These are phyloP conservation scores for Paramecium caudatum DNA, from an alignment of 73 alveolate species.

Conservation along the genomic window DNA sequence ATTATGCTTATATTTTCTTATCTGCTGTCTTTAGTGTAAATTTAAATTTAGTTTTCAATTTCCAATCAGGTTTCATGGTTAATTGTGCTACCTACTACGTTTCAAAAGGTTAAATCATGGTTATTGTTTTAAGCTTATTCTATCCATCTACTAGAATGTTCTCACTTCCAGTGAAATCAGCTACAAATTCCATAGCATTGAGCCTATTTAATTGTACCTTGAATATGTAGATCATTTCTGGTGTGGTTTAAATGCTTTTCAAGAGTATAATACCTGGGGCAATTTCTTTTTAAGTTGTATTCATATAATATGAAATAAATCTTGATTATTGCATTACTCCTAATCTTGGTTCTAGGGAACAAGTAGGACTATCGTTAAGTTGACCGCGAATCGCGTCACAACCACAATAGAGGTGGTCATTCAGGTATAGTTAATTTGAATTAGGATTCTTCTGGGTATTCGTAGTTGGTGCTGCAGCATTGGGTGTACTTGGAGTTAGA, in stretches of 20 bases:
- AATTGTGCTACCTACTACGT: constrained; percentile 59
- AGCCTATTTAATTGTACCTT: constrained; percentile 56
- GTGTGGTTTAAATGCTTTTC: neutral
- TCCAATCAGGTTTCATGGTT: constrained; percentile 70
- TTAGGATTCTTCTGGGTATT: neutral
- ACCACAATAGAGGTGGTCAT: constrained; percentile 4
- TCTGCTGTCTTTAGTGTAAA: constrained; percentile 79
- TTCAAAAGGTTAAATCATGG: constrained; percentile 66
- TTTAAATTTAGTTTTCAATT: constrained; percentile 71
- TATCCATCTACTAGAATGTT: constrained; percentile 29
- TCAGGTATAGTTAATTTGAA: neutral
- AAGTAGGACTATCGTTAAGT: neutral
- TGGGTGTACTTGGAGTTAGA: neutral
- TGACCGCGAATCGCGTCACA: neutral
- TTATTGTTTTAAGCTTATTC: constrained; percentile 10
- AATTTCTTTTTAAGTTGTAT: constrained; percentile 56
- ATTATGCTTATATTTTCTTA: constrained; percentile 18
- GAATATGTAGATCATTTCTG: constrained; percentile 43
- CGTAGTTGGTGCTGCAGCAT: neutral
- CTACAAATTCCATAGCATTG: constrained; percentile 8
- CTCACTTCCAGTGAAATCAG: constrained; percentile 66
- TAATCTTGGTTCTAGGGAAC: constrained; percentile 51
- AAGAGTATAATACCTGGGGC: constrained; percentile 48
- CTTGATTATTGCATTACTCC: constrained; percentile 19
- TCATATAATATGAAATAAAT: constrained; percentile 50